These are phyloP conservation scores for Verticillium longisporum DNA, from an alignment of 2,329 filamentous ascomycete genomes.

Conservation along the genomic window DNA sequence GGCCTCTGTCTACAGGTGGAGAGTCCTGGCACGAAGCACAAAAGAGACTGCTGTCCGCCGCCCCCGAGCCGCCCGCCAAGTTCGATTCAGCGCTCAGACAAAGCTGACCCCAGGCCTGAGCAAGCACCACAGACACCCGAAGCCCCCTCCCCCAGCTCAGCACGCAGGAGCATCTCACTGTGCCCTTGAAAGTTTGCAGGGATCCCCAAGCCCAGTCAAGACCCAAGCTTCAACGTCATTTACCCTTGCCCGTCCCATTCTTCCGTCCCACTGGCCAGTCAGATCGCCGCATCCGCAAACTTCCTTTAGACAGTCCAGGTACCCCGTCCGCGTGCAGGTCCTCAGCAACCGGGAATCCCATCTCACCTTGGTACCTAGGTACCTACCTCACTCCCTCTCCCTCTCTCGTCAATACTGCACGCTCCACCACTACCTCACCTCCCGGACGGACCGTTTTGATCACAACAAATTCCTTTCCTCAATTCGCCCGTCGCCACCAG, in stretches of 20 bases:
- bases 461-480: neutral
- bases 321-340: neutral
- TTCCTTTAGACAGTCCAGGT: neutral
- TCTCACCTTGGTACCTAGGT: neutral
- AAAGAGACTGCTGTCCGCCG: neutral
- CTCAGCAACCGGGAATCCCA: neutral
- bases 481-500: neutral
- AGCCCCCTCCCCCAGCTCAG: neutral
- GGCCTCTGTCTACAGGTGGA: neutral
- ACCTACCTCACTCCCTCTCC: too few relatives aligned
- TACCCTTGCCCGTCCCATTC: neutral
- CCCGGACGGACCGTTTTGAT: neutral
- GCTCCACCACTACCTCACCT: neutral
- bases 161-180: neutral
- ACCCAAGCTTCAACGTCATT: slow-evolving; percentile 2
- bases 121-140: neutral
- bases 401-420: neutral
- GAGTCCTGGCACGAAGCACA: neutral
- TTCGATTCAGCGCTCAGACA: neutral
- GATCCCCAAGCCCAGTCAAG: neutral
- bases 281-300: neutral
- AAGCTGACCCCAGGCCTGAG: neutral
- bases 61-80: neutral
- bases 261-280: neutral
- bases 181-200: neutral